A percentile compares a stretch with the other conserved stretches of the same genome.
Evolutionary conservation across 2,329 filamentous ascomycete species (phyloP).

Genomic region (Trichoderma sp.): DNA sequence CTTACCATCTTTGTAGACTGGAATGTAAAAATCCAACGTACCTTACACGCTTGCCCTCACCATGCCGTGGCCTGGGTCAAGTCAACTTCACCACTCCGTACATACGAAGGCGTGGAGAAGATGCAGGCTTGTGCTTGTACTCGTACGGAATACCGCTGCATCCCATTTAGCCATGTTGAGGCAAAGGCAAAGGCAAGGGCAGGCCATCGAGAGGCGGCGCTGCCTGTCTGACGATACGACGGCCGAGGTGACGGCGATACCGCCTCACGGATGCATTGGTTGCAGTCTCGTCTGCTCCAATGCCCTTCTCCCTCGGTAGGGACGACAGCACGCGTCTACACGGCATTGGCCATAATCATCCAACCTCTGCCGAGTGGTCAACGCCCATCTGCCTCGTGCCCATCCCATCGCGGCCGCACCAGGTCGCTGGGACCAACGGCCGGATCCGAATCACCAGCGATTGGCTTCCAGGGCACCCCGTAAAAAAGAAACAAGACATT

Average conservation of each 20-base stretch:
- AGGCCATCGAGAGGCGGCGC: not conserved
- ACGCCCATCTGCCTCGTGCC: not conserved
- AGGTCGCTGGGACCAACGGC: conserved; percentile 12
- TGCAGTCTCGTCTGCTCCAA: not conserved
- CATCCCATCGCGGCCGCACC: not conserved
- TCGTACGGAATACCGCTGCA: not conserved
- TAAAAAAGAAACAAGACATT: not conserved
- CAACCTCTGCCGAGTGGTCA: not conserved
- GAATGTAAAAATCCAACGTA: not conserved
- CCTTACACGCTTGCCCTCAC: not conserved
- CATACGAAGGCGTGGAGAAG: not conserved
- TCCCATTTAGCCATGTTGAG: not conserved
- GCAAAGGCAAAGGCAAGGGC: not conserved
- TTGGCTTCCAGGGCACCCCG: not conserved
- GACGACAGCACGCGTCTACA: not conserved
- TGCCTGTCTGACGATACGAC: not conserved
- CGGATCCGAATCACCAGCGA: conserved; percentile 1
- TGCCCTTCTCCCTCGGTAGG: not conserved
- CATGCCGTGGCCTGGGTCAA: not conserved
- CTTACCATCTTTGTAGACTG: not conserved
- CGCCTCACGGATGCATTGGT: not conserved
- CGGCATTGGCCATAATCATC: not conserved
- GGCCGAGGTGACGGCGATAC: not conserved
- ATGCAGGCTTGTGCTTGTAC: not conserved
- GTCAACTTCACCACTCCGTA: not conserved